Evolutionary conservation across 306 rosid species (phyloP).

Genomic region (Abrus pulchellus): DNA sequence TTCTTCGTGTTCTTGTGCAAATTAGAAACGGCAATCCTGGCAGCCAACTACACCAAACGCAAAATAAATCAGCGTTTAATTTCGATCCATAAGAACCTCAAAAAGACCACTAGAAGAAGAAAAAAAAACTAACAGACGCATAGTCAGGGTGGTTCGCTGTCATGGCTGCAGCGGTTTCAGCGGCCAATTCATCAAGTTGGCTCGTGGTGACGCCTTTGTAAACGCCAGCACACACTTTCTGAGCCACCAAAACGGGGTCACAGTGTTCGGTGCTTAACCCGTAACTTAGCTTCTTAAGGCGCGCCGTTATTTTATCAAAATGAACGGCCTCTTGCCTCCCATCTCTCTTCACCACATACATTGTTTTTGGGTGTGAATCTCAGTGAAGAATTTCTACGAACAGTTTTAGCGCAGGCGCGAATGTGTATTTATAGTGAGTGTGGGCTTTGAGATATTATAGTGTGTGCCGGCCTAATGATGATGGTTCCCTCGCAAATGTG

Average conservation of each 20-base stretch:
- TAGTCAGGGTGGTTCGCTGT: slow-evolving; percentile 93
- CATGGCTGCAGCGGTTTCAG: slow-evolving; percentile 97
- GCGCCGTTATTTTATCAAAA: slow-evolving; percentile 93
- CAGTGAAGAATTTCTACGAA: slow-evolving; percentile 61
- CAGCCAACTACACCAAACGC: slow-evolving; percentile 71
- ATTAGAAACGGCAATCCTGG: slow-evolving; percentile 84
- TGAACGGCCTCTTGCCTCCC: slow-evolving; percentile 90
- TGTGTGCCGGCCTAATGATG: neutral
- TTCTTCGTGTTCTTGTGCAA: slow-evolving; percentile 77
- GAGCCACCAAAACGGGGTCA: slow-evolving; percentile 87
- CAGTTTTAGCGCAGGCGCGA: slow-evolving; percentile 51
- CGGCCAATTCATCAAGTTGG: slow-evolving; percentile 95
- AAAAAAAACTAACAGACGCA: slow-evolving; percentile 70
- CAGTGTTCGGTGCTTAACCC: slow-evolving; percentile 86
- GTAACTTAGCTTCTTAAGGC: slow-evolving; percentile 93
- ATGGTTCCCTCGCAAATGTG: slow-evolving; percentile 41
- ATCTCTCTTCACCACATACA: slow-evolving; percentile 94
- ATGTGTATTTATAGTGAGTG: neutral
- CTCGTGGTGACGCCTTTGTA: slow-evolving; percentile 96
- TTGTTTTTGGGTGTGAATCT: neutral
- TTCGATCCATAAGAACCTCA: no score
- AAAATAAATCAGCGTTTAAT: neutral
- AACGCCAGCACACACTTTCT: slow-evolving; percentile 95
- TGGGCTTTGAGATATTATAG: neutral
- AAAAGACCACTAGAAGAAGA: neutral